Evolutionary conservation across 768 basidiomycete species (phyloP).

Genomic region (Chalciporus piperatus): DNA sequence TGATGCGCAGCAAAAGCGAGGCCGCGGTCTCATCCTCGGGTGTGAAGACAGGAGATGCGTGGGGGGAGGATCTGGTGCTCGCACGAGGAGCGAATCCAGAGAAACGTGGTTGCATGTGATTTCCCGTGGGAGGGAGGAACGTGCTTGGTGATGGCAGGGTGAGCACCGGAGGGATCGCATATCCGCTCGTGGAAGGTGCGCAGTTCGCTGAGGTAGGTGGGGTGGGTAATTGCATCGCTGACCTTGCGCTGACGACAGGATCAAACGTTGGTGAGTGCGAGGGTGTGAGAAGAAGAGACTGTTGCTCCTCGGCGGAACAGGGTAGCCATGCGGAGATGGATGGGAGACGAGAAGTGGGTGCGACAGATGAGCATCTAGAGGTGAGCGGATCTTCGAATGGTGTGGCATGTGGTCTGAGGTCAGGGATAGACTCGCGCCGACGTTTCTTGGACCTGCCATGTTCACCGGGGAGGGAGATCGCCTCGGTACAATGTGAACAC

Average conservation of each 20-base stretch:
- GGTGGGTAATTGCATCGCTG: conserved; percentile 43
- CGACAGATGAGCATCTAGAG: conserved; percentile 6
- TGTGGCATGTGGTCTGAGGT: not conserved
- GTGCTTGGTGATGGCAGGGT: conserved; percentile 37
- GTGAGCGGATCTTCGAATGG: not conserved
- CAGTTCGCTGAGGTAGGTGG: conserved; percentile 57
- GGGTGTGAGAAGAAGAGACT: conserved; percentile 33
- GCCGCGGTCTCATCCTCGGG: conserved; percentile 73
- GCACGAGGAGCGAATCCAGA: conserved; percentile 20
- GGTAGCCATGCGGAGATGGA: conserved; percentile 71
- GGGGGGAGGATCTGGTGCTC: conserved; percentile 20
- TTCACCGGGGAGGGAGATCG: conserved; percentile 13
- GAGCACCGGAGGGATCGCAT: conserved; percentile 39
- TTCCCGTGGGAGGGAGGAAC: conserved; percentile 5
- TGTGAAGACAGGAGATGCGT: conserved; percentile 25
- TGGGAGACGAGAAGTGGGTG: conserved; percentile 45
- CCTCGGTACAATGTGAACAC: conserved; percentile 21
- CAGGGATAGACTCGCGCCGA: not conserved
- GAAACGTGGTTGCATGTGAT: conserved; percentile 21
- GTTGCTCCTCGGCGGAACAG: conserved; percentile 15
- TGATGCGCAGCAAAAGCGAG: conserved; percentile 63
- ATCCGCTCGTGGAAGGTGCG: conserved; percentile 34
- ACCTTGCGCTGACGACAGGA: conserved; percentile 16
- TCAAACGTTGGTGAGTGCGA: conserved; percentile 35
- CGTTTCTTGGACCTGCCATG: not conserved